These are phyloP conservation scores for Trametes cubensis DNA, from an alignment of 768 basidiomycete genomes.

Conservation along the genomic window DNA sequence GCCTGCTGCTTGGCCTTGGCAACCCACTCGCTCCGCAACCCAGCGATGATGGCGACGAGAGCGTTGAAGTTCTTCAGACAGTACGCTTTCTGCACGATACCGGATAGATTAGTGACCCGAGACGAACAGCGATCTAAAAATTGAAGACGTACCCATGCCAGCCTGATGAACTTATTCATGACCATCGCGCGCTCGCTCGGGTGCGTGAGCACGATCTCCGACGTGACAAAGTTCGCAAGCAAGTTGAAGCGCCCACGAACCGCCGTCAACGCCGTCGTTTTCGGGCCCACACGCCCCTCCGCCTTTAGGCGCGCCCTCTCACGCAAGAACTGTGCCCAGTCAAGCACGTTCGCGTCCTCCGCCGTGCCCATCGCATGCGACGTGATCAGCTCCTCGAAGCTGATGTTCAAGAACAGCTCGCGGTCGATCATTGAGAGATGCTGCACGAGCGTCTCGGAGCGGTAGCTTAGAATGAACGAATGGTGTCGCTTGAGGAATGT, in stretches of 20 bases:
- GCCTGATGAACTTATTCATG: constrained; percentile 77
- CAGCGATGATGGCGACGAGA: constrained; percentile 77
- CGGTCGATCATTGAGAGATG: constrained; percentile 89
- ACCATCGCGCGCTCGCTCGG: constrained; percentile 65
- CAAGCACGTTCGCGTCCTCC: constrained; percentile 67
- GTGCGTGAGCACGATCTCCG: constrained; percentile 79
- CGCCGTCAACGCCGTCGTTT: constrained; percentile 71
- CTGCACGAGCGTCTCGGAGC: constrained; percentile 65
- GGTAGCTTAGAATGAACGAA: constrained; percentile 70
- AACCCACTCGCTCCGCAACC: constrained; percentile 72
- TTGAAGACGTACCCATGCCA: constrained; percentile 73
- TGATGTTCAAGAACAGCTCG: constrained; percentile 81
- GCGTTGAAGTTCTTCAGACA: constrained; percentile 75
- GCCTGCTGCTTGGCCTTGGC: constrained; percentile 64
- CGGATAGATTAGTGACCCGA: neutral
- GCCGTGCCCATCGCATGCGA: constrained; percentile 67
- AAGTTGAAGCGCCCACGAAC: constrained; percentile 85
- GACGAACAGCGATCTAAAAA: neutral
- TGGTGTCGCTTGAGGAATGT: constrained; percentile 48
- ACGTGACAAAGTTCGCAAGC: constrained; percentile 76
- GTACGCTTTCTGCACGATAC: constrained; percentile 70
- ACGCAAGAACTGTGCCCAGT: constrained; percentile 83
- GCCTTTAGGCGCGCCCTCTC: constrained; percentile 71
- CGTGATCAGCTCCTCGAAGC: constrained; percentile 85
- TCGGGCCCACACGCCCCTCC: constrained; percentile 57